Evolutionary conservation across 1,284 basidiomycete genomes (phyloP).

Genomic region (Tilletiopsis washingtonensis): DNA sequence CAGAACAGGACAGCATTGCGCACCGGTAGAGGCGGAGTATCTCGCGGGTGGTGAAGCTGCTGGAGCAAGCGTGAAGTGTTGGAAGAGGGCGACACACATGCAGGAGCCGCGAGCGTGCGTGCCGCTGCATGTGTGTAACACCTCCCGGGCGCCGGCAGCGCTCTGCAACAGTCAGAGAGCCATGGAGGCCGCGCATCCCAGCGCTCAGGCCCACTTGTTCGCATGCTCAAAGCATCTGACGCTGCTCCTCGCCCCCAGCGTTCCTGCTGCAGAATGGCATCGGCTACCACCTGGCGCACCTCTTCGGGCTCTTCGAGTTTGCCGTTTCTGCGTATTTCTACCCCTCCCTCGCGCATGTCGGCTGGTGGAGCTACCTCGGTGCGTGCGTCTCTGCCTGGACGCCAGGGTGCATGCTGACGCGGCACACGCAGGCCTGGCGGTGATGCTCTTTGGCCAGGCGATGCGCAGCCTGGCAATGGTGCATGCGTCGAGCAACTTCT

Average conservation of each 20-base stretch:
- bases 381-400: constrained; percentile 5
- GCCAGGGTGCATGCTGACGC: neutral
- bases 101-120: too few relatives aligned
- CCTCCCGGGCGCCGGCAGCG: too few relatives aligned
- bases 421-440: constrained; percentile 54
- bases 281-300: constrained; percentile 78
- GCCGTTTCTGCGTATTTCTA: constrained; percentile 50
- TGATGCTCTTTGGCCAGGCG: constrained; percentile 66
- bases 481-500: constrained; percentile 85
- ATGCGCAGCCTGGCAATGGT: constrained; percentile 89
- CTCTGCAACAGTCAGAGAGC: too few relatives aligned
- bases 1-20: too few relatives aligned
- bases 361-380: constrained; percentile 5
- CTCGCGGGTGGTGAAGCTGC: too few relatives aligned
- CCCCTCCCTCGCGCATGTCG: constrained; percentile 2
- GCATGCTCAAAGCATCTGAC: too few relatives aligned
- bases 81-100: too few relatives aligned
- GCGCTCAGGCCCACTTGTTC: neutral
- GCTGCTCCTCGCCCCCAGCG: constrained; percentile 57
- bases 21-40: too few relatives aligned
- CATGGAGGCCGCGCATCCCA: neutral
- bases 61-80: too few relatives aligned
- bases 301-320: constrained; percentile 71
- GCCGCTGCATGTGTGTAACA: neutral
- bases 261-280: constrained; percentile 86